Evolutionary conservation across 805 yeast genomes (phyloP).

Genomic region (Teunomyces gatunensis): DNA sequence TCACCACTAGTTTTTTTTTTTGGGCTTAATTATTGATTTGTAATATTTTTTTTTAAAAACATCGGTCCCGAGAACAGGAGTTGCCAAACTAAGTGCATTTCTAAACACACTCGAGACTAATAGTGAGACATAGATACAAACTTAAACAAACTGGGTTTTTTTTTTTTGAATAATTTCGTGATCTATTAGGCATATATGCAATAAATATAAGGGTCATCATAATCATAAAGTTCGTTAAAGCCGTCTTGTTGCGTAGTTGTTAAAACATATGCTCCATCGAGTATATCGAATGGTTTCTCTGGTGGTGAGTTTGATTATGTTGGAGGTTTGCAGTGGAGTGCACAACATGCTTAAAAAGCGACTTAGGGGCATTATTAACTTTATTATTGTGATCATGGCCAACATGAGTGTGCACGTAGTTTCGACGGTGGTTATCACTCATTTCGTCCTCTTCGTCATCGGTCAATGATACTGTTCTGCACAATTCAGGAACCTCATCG

Average conservation of each 20-base stretch:
- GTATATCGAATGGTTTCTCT: conserved; percentile 31
- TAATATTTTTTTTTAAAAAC: too few relatives aligned
- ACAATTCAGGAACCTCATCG: conserved; percentile 17
- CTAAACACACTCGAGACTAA: too few relatives aligned
- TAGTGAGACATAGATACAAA: neutral
- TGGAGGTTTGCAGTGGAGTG: conserved; percentile 4
- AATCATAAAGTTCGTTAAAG: neutral
- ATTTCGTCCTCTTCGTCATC: conserved; percentile 18
- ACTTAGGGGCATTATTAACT: neutral
- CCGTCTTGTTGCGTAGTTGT: neutral
- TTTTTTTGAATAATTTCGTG: neutral
- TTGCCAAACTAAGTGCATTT: too few relatives aligned
- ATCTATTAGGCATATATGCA: neutral
- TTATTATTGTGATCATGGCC: conserved; percentile 6
- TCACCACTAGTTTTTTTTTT: too few relatives aligned
- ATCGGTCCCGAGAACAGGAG: too few relatives aligned
- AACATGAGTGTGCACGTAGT: conserved; percentile 1
- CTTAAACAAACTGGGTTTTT: neutral
- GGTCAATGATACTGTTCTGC: conserved; percentile 14
- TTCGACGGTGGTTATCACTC: conserved; percentile 2
- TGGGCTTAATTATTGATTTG: too few relatives aligned
- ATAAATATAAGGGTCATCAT: conserved; percentile 3
- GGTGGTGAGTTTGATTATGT: conserved; percentile 14
- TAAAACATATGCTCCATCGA: conserved; percentile 40
- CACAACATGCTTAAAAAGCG: conserved; percentile 2